Base-by-base conservation (phyloP, 306 rosid genomes). In the Mimosa bimucronata region DNA sequence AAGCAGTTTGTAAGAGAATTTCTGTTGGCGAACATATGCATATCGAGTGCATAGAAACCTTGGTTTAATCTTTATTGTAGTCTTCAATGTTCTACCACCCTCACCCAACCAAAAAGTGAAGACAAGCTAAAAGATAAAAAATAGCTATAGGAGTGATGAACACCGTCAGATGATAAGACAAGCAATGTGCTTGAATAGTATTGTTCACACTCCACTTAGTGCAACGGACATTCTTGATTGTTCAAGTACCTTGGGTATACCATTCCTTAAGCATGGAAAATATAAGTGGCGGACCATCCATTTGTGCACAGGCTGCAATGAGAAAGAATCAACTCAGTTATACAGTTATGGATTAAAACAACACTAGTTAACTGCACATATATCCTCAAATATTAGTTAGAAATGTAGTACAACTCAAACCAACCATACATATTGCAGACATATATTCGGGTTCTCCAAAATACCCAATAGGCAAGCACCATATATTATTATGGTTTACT, bases 251-350 rank as follows among this genome's bases (percentile, higher is more conserved):
- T 89, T 95, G 14, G 95, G 90, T 64, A 95, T 70, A 58, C 98
- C 98, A 52, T 74, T 57, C 29, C 91, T 83, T 70, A 95, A 18
- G 88, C 98, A 95, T 34, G 98, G 98, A 81, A 93, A 88, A 83
- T 91, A 95, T 79, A 95, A 64, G 77, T 95, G 98, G 45, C 98
- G 98, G 84, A 91, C 83, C 97, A 95, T 91, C 98, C 98, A 95
- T 85, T 90, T 95, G 76, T 95, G 98, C 85, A 95, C 98, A 79
- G 98, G 98, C 98, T 95, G 93, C 66, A 87, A 62, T 21, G 44
- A 66, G 66, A 82, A 25, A 26, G 55, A 81, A 85, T 44, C 58
- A 58, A 77, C 37, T 79, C 79, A 83, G 81, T 79, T 61, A 37
- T 75, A 45, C 65, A 80, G n/a, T 71, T 21, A 66, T 46, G 55